Evolutionary conservation across 768 basidiomycete species (phyloP), one percentile per base, ranked within the genome.

Genomic region (Mrakia gelida): DNA sequence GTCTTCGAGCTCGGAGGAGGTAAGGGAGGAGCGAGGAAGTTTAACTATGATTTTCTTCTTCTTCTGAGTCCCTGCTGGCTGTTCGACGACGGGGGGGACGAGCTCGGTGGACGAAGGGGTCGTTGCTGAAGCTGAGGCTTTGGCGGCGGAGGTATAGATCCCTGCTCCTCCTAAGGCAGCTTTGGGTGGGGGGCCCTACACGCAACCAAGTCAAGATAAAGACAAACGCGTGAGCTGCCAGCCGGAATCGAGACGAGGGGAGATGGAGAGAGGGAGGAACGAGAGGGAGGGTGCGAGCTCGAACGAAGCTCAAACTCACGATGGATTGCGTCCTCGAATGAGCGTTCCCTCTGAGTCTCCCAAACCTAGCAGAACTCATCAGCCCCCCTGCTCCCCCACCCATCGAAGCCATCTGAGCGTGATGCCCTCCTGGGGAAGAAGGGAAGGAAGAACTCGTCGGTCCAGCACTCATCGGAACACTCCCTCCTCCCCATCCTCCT

Each of bases 21-120:
- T 11, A 23, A 56, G 13, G 7, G 26, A 9, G 3, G 59, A n/a
- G n/a, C 28, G 59, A 59, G 59, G 75, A 3, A 75, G 63, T 28
- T 75, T 75, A 45, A 75, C 65, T 49, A 75, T 30, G 49, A 75
- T 7, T 23, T 67, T 68, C 63, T 68, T 75, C 75, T 56, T 74
- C 72, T 59, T 73, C 38, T 38, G n/a, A n/a, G n/a, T n/a, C n/a
- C n/a, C n/a, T n/a, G n/a, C 8, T 38, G 38, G 38, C 8, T 38
- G 38, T 38, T 38, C 38, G 38, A 38, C 38, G 41, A 28, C 56
- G 5, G 67, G 11, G 9, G 63, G 67, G 67, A 70, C 38, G 67
- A 43, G 34, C 7, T 70, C 67, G 67, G 15, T 21, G 16, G 45
- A 49, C 9, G 45, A 49, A 16, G 67, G 38, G 13, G 67, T 18